phyloP scores from a whole-genome alignment of 2,329 filamentous ascomycete genomes.

The Lasiodiplodia hormozganensis region DNA sequence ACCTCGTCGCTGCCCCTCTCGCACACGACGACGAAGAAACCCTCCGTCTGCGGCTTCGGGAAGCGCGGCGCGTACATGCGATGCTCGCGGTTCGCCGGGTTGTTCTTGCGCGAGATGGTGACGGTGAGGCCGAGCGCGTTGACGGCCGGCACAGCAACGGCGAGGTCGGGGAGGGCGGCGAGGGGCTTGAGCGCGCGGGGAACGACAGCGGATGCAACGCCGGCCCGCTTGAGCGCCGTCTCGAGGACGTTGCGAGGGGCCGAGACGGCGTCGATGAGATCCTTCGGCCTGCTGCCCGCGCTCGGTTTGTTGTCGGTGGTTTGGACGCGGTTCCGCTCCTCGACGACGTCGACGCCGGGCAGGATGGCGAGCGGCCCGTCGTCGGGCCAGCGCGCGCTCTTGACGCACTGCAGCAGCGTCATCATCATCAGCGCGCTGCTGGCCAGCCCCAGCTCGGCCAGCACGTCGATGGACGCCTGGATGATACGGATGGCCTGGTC shows the following conservation, averaged over 20 bases:
- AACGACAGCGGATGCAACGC: conserved; percentile 55
- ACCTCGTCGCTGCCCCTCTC: conserved; percentile 75
- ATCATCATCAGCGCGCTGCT: conserved; percentile 84
- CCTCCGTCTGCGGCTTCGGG: conserved; percentile 93
- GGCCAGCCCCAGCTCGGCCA: conserved; percentile 85
- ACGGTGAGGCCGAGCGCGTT: conserved; percentile 70
- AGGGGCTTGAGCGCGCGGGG: conserved; percentile 65
- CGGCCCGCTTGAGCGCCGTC: conserved; percentile 55
- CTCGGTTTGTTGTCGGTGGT: conserved; percentile 32
- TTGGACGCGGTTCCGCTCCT: conserved; percentile 52
- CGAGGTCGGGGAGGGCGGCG: conserved; percentile 72
- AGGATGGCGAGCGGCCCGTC: conserved; percentile 82
- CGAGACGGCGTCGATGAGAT: conserved; percentile 49
- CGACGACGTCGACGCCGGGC: conserved; percentile 68
- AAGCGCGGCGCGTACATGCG: conserved; percentile 87
- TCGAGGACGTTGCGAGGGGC: conserved; percentile 38
- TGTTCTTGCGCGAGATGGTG: conserved; percentile 70
- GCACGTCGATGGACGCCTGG: conserved; percentile 91
- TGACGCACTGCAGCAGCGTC: conserved; percentile 86
- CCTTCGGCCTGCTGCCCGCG: conserved; percentile 39
- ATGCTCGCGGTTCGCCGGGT: conserved; percentile 66
- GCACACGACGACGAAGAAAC: conserved; percentile 85
- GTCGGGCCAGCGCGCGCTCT: conserved; percentile 88
- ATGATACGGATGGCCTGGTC: conserved; percentile 97
- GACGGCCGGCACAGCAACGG: conserved; percentile 65